Percentiles rank a stretch among this genome's conserved stretches.
These are phyloP conservation scores for Symbiodinium pilosum DNA, from an alignment of 73 alveolate species.

Conservation along the genomic window DNA sequence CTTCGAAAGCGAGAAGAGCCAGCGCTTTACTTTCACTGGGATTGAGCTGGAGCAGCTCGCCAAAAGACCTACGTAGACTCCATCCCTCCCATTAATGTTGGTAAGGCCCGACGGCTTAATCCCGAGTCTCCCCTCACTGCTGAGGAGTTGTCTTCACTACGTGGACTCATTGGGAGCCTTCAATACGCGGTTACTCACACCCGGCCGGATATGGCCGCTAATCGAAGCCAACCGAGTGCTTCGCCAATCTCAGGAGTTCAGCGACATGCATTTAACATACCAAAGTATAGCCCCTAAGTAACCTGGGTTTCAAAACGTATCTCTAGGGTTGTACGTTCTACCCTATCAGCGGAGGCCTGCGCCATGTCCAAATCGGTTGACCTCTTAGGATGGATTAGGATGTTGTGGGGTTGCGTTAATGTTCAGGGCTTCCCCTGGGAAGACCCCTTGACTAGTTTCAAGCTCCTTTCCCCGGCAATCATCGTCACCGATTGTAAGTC, in stretches of 20 bases:
- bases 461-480: not conserved
- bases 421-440: not conserved
- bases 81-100: not conserved
- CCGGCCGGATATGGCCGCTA: not conserved
- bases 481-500: constrained; percentile 4
- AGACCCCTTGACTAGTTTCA: not conserved
- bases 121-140: not conserved
- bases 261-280: too few species aligned
- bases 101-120: not conserved
- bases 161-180: not conserved
- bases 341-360: not conserved
- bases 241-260: too few species aligned
- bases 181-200: not conserved
- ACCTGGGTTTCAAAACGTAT: not conserved
- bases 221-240: too few species aligned
- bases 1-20: not conserved
- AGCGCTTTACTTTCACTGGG: not conserved
- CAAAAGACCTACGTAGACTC: not conserved
- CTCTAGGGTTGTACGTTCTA: not conserved
- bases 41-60: not conserved
- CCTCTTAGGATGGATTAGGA: not conserved
- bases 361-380: not conserved
- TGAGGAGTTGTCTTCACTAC: not conserved
- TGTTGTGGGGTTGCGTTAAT: not conserved
- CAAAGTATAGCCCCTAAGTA: too few species aligned